Conservation (phyloP, 2,329 filamentous ascomycete genomes). For the Lecanicillium sp. region DNA sequence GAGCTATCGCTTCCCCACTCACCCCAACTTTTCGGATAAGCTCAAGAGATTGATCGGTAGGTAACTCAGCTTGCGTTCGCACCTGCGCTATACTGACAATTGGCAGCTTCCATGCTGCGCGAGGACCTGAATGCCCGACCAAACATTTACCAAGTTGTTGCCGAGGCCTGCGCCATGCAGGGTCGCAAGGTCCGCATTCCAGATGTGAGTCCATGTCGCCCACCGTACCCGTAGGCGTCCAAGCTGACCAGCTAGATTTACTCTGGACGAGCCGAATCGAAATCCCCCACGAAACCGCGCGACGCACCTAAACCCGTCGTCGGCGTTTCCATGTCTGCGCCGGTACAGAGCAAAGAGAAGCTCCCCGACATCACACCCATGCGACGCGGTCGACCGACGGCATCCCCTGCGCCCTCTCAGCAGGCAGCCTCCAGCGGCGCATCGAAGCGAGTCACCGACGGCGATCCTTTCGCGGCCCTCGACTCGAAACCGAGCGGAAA, state of each 20-base stretch:
- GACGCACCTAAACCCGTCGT: slow-evolving; percentile 55
- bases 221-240: slow-evolving; percentile 4
- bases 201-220: slow-evolving; percentile 58
- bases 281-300: slow-evolving; percentile 49
- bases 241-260: slow-evolving; percentile 55
- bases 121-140: slow-evolving; percentile 74
- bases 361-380: slow-evolving; percentile 92
- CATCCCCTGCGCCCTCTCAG: slow-evolving; percentile 28
- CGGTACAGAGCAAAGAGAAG: slow-evolving; percentile 60
- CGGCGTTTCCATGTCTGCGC: slow-evolving; percentile 76
- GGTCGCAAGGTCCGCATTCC: slow-evolving; percentile 79
- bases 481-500: slow-evolving; percentile 53
- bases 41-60: slow-evolving; percentile 84
- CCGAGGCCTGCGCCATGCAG: slow-evolving; percentile 83
- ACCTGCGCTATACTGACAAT: slow-evolving; percentile 18
- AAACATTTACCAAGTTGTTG: slow-evolving; percentile 89
- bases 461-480: slow-evolving; percentile 86
- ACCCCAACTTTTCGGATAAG: slow-evolving; percentile 83
- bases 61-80: background rate
- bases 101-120: slow-evolving; percentile 78
- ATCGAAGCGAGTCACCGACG: slow-evolving; percentile 60
- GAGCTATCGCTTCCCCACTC: slow-evolving; percentile 82
- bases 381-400: slow-evolving; percentile 67
- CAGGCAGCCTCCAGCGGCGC: slow-evolving; percentile 45
- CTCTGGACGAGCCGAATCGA: slow-evolving; percentile 42